Evolutionary conservation across 306 rosid species (phyloP).

Genomic region (Castanea mollissima): DNA sequence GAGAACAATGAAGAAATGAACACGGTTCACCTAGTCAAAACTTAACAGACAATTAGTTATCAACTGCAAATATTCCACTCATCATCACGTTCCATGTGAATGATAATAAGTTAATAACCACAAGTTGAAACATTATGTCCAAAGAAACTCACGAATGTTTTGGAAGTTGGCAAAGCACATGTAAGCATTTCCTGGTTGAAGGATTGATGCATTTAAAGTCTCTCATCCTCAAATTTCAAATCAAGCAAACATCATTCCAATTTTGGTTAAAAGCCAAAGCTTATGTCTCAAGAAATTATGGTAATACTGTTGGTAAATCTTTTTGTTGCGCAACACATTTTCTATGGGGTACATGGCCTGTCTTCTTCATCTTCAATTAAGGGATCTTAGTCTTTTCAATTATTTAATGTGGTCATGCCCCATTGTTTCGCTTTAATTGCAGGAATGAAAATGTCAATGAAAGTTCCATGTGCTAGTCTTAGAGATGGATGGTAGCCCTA

Average conservation of each 20-base stretch:
- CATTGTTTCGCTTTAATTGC: background rate
- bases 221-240: slow-evolving; percentile 13
- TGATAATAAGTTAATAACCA: slow-evolving; percentile 7
- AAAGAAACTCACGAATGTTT: background rate
- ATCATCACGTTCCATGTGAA: background rate
- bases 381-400: too few species aligned
- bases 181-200: slow-evolving; percentile 2
- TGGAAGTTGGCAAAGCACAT: background rate
- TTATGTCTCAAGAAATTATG: slow-evolving; percentile 29
- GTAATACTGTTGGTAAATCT: background rate
- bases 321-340: background rate
- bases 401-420: background rate
- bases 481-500: too few species aligned
- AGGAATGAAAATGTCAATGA: background rate
- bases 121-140: slow-evolving; percentile 31
- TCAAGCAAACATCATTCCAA: background rate
- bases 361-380: slow-evolving; percentile 1
- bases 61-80: slow-evolving; percentile 9
- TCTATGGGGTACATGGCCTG: slow-evolving; percentile 8
- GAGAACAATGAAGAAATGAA: too few species aligned
- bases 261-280: slow-evolving; percentile 4
- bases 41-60: background rate
- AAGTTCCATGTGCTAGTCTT: slow-evolving; percentile 7
- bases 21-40: too few species aligned
- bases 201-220: slow-evolving; percentile 20